Conservation (phyloP, 345 rosid species). For the Kernera saxatilis region DNA sequence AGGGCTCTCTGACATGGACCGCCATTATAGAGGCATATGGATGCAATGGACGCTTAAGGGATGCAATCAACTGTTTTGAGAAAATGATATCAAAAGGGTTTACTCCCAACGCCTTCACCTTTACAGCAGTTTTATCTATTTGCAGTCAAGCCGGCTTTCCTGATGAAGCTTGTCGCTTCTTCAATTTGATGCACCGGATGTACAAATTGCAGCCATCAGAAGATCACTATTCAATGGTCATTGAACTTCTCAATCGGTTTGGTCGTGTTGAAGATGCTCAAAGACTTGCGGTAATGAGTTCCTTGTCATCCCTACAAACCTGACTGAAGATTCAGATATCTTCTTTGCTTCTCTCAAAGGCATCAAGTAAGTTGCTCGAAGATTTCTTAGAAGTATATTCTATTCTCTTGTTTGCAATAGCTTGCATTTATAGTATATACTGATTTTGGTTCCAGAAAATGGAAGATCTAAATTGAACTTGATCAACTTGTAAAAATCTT, state of each 20-base stretch:
- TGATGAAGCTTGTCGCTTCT: conserved; percentile 57
- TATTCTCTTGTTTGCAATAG: background rate
- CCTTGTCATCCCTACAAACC: conserved; percentile 14
- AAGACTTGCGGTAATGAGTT: conserved; percentile 35
- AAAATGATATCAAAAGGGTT: conserved; percentile 56
- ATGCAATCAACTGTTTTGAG: conserved; percentile 53
- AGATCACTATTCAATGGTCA: conserved; percentile 39
- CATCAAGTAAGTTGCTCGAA: conserved; percentile 16
- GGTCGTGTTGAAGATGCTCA: conserved; percentile 44
- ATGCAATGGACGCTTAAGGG: conserved; percentile 33
- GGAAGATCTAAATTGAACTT: background rate
- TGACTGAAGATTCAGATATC: conserved; percentile 5
- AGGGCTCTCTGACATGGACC: conserved; percentile 81
- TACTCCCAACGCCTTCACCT: conserved; percentile 63
- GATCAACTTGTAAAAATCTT: conserved; percentile 12
- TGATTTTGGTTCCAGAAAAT: conserved; percentile 11
- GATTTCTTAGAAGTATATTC: background rate
- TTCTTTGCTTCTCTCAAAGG: conserved; percentile 4
- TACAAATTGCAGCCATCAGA: conserved; percentile 43
- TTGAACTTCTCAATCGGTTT: conserved; percentile 37
- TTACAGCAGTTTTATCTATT: conserved; percentile 48
- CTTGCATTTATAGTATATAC: conserved; percentile 6
- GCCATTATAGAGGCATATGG: conserved; percentile 72
- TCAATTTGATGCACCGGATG: conserved; percentile 42
- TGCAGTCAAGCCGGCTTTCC: conserved; percentile 68